Evolutionary conservation across 331 rosid species (phyloP), one percentile per base, ranked within the genome.

Genomic region (Rhamnella rubrinervis): DNA sequence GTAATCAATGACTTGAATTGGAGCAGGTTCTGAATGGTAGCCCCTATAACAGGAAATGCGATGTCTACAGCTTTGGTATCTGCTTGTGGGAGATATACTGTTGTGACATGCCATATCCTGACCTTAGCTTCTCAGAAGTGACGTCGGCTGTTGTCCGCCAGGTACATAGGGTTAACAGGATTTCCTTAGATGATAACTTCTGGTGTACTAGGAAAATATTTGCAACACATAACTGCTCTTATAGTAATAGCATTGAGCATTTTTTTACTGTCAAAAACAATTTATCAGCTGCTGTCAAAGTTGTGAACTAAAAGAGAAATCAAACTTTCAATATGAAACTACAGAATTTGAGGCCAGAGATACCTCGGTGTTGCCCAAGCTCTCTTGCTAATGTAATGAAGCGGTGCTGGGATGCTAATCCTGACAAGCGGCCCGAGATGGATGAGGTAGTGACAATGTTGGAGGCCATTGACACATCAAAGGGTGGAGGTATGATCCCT

Each of bases 401-500:
- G 84, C 91, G 97, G 77, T 93, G 98, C 79, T 93, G 98, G 98
- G 98, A 93, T 62, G 95, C 97, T 0, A 93, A 87, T 82, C 97
- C 96, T 0, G 97, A 93, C 56, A 91, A 75, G 89, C 86, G 98
- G 71, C 98, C 98, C 0, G 98, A 85, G 82, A 93, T 93, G 98
- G 96, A 93, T 64, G 97, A 93, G 78, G 97, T 87, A 74, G 98
- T 88, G 75, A 31, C 84, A 69, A 50, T 93, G 98, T 72, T 93
- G 86, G 98, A 93, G 81, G 92, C 96, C 10, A 87, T 93, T 23
- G 95, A 93, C 83, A 93, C 98, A 17, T 84, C 96, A 11, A 93
- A 88, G 77, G 98, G 98, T 21, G 98, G 98, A 69, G 98, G 98
- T 39, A 93, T 93, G 98, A 91, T 93, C 78, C 98, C 98, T 61